phyloP scores from a whole-genome alignment of 441 rosid genomes.

The Populus hybrid region DNA sequence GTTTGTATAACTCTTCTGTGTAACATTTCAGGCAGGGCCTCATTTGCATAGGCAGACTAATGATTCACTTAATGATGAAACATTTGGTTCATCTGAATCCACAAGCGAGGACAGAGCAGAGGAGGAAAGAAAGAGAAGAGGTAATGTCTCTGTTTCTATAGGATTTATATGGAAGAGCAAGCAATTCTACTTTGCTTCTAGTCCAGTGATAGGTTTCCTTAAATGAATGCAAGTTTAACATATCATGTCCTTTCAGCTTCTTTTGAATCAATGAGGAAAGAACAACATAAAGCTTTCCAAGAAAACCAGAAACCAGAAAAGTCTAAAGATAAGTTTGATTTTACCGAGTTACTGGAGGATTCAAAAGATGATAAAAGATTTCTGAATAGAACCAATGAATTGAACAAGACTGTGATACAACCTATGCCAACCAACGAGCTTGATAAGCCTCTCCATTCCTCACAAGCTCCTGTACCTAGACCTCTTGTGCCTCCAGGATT shows the following conservation, averaged over 20 bases:
- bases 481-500: conserved; percentile 99
- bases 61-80: conserved; percentile 86
- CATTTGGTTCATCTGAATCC: conserved; percentile 86
- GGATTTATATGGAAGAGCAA: conserved; percentile 3
- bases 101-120: conserved; percentile 85
- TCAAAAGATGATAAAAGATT: conserved; percentile 54
- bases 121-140: conserved; percentile 97
- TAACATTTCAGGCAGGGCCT: conserved; percentile 67
- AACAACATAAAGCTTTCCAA: conserved; percentile 81
- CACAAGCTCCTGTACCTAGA: conserved; percentile 62
- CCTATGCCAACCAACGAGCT: conserved; percentile 34
- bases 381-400: conserved; percentile 40
- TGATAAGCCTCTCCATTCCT: conserved; percentile 40
- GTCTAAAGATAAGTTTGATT: conserved; percentile 60
- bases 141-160: conserved; percentile 36
- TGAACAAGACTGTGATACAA: conserved; percentile 32
- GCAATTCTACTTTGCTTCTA: conserved; percentile 9
- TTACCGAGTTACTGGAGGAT: conserved; percentile 61
- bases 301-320: conserved; percentile 74
- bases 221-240: conserved; percentile 16
- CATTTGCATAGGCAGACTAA: conserved; percentile 60
- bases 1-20: neutral
- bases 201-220: conserved; percentile 9
- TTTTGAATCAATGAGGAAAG: conserved; percentile 95
- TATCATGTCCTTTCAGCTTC: too few relatives aligned